Evolutionary conservation across 2,329 filamentous ascomycete genomes (phyloP).

Genomic region (Colletotrichum sp.): DNA sequence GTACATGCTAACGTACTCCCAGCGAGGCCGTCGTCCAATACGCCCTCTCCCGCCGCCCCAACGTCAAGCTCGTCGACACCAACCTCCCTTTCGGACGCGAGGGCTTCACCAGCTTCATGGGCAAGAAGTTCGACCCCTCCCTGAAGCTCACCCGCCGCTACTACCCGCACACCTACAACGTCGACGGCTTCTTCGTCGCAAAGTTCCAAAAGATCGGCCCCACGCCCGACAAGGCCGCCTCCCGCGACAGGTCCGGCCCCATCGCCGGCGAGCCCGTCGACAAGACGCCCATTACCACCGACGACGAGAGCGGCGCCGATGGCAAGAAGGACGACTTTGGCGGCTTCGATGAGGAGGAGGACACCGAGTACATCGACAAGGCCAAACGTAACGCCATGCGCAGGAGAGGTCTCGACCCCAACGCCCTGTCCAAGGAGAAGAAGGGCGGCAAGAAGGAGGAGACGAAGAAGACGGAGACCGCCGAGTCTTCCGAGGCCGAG

Average conservation of each 20-base stretch:
- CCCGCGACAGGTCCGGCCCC: constrained; percentile 25
- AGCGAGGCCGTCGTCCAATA: constrained; percentile 95
- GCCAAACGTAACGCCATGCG: constrained; percentile 77
- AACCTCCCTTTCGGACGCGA: constrained; percentile 90
- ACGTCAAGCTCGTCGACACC: constrained; percentile 91
- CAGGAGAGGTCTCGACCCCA: constrained; percentile 76
- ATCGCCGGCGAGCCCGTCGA: constrained; percentile 60
- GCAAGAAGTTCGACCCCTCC: constrained; percentile 88
- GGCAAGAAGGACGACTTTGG: constrained; percentile 61
- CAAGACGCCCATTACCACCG: constrained; percentile 67
- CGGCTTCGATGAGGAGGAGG: constrained; percentile 77
- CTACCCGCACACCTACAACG: constrained; percentile 92
- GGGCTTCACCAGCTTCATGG: constrained; percentile 88
- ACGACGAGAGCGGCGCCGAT: constrained; percentile 45
- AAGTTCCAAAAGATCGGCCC: constrained; percentile 95
- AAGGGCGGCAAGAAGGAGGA: constrained; percentile 22
- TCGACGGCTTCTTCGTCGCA: constrained; percentile 97
- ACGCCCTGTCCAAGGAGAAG: constrained; percentile 47
- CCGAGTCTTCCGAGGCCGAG: constrained; percentile 14
- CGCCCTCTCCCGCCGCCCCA: constrained; percentile 87
- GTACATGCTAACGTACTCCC: constrained; percentile 9
- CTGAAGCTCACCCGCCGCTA: constrained; percentile 85
- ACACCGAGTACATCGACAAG: constrained; percentile 73
- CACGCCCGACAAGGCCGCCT: constrained; percentile 61
- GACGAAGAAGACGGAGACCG: constrained; percentile 21